phyloP scores from a whole-genome alignment of 805 yeast genomes.

The Myxozyma neotropica region DNA sequence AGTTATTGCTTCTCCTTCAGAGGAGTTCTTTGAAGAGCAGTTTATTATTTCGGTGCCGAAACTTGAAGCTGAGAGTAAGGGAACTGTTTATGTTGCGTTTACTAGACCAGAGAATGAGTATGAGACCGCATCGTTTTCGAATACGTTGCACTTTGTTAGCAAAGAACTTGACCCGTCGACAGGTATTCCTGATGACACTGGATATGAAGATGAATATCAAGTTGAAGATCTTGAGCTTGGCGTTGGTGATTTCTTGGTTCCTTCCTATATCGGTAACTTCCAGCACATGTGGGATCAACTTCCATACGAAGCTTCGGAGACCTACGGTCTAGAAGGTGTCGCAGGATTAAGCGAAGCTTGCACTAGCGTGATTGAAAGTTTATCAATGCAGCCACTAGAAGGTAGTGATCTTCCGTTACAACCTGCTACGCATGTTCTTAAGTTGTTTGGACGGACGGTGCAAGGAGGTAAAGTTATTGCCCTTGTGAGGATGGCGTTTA shows the following conservation, averaged over 20 bases:
- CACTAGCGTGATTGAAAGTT: slow-evolving; percentile 52
- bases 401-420: slow-evolving; percentile 65
- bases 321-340: slow-evolving; percentile 62
- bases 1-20: slow-evolving; percentile 50
- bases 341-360: slow-evolving; percentile 58
- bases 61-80: slow-evolving; percentile 70
- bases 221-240: slow-evolving; percentile 73
- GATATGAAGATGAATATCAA: slow-evolving; percentile 91
- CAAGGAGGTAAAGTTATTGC: slow-evolving; percentile 52
- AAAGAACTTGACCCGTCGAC: slow-evolving; percentile 79
- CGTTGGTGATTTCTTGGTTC: slow-evolving; percentile 81
- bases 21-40: slow-evolving; percentile 57
- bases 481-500: slow-evolving; percentile 48
- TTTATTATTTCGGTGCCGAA: slow-evolving; percentile 73
- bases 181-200: slow-evolving; percentile 67
- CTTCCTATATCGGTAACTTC: slow-evolving; percentile 77
- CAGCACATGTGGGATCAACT: slow-evolving; percentile 74
- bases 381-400: slow-evolving; percentile 74
- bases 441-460: slow-evolving; percentile 76
- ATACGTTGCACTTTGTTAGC: slow-evolving; percentile 70
- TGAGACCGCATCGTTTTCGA: slow-evolving; percentile 55
- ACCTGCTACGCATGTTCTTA: slow-evolving; percentile 64
- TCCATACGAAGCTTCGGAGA: slow-evolving; percentile 58
- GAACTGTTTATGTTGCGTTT: slow-evolving; percentile 77
- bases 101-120: slow-evolving; percentile 53